phyloP scores from a whole-genome alignment of 169 alveolate species.

The Plasmodium ovale region DNA sequence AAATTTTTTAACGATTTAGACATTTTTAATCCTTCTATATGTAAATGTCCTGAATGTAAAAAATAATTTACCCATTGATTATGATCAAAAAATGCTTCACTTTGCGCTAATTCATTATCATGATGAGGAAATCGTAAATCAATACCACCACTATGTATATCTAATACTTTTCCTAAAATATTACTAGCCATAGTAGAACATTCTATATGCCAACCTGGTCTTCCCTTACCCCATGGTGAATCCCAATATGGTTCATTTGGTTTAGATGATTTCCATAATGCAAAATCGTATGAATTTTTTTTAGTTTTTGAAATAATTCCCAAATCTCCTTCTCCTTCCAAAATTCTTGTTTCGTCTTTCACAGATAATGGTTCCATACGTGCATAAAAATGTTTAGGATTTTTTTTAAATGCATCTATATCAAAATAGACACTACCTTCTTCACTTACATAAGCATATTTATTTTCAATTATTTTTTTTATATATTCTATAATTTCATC shows the following conservation, averaged over 20 bases:
- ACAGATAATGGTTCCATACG: conserved; percentile 94
- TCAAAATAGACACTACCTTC: conserved; percentile 97
- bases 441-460: conserved; percentile 96
- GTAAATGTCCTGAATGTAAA: conserved; percentile 98
- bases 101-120: conserved; percentile 99
- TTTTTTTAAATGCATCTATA: conserved; percentile 90
- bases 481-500: conserved; percentile 94
- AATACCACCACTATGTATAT: conserved; percentile 99
- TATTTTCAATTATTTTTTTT: conserved; percentile 92
- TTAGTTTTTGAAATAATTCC: conserved; percentile 92
- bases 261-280: conserved; percentile 98
- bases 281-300: conserved; percentile 95
- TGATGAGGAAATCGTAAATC: conserved; percentile 99
- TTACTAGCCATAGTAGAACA: conserved; percentile 98
- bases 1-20: conserved; percentile 97
- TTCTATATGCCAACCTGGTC: conserved; percentile 99
- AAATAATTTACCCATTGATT: conserved; percentile 97
- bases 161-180: conserved; percentile 94
- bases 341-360: conserved; percentile 85
- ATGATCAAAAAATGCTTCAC: conserved; percentile 97
- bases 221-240: conserved; percentile 98
- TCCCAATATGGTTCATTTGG: conserved; percentile 98
- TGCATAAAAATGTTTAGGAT: conserved; percentile 92
- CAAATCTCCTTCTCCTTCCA: conserved; percentile 95
- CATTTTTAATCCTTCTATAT: conserved; percentile 98